Percentiles rank a stretch among this genome's conserved stretches.
Conservation (phyloP, 805 yeast species). For the Cyberlindnera xylosilytica region DNA sequence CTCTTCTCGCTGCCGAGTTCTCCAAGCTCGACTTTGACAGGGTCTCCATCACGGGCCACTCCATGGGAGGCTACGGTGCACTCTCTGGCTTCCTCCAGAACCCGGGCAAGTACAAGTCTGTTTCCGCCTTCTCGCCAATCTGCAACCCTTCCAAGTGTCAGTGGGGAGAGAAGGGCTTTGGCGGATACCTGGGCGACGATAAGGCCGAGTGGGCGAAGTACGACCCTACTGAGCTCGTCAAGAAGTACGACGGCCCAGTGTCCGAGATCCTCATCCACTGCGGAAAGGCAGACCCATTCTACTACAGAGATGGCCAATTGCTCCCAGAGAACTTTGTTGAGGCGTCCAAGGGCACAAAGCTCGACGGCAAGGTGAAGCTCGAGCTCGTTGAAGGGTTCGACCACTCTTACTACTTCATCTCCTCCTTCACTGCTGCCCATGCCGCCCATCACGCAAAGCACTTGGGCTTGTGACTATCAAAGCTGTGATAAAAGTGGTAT, state of each 20-base stretch:
- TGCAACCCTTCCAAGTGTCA: slow-evolving; percentile 70
- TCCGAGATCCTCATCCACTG: slow-evolving; percentile 76
- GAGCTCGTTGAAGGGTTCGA: slow-evolving; percentile 79
- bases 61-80: slow-evolving; percentile 99
- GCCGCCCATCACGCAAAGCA: slow-evolving; percentile 83
- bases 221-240: slow-evolving; percentile 81
- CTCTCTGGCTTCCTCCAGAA: slow-evolving; percentile 62
- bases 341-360: slow-evolving; percentile 51
- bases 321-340: slow-evolving; percentile 69
- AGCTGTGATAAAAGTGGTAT: slow-evolving; percentile 1
- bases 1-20: slow-evolving; percentile 38
- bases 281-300: slow-evolving; percentile 78
- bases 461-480: slow-evolving; percentile 32
- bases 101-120: slow-evolving; percentile 72
- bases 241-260: slow-evolving; percentile 47
- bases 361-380: slow-evolving; percentile 58
- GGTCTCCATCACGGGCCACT: slow-evolving; percentile 87
- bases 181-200: slow-evolving; percentile 66
- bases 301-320: slow-evolving; percentile 56
- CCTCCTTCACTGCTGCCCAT: slow-evolving; percentile 77
- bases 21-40: slow-evolving; percentile 56
- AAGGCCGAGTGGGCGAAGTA: slow-evolving; percentile 58
- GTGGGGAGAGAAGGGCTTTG: slow-evolving; percentile 89
- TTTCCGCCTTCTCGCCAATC: slow-evolving; percentile 90
- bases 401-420: slow-evolving; percentile 84